Conservation (phyloP, 2,329 filamentous ascomycete genomes). For the Botryotinia convoluta region DNA sequence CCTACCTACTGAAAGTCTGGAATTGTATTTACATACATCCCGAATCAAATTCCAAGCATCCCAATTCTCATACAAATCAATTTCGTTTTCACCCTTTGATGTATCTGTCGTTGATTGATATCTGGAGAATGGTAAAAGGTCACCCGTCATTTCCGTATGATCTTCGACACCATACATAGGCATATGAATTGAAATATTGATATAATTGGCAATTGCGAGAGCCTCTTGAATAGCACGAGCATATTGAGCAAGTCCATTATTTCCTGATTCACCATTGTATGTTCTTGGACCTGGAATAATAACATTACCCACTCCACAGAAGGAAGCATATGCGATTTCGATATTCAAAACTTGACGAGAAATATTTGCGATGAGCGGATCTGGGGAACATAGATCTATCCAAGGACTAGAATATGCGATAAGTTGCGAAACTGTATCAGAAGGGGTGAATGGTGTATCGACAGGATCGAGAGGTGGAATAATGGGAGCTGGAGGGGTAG, state of each 20-base stretch:
- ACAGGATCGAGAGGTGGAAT: conserved; percentile 71
- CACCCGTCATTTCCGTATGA: conserved; percentile 40
- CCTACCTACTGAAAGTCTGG: conserved; percentile 81
- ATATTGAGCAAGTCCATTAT: conserved; percentile 66
- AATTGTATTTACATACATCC: conserved; percentile 79
- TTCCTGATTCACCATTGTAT: conserved; percentile 51
- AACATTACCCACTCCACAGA: conserved; percentile 84
- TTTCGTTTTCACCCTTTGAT: conserved; percentile 43
- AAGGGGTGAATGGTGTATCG: conserved; percentile 72
- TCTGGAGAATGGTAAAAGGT: conserved; percentile 36
- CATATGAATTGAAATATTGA: conserved; percentile 77
- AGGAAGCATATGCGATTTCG: conserved; percentile 91
- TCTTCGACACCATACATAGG: conserved; percentile 76
- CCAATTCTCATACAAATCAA: conserved; percentile 79
- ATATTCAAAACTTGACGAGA: conserved; percentile 87
- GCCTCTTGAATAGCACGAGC: conserved; percentile 81
- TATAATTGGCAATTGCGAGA: conserved; percentile 68
- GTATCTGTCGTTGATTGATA: conserved; percentile 39
- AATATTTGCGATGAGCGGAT: conserved; percentile 79
- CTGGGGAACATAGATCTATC: conserved; percentile 83
- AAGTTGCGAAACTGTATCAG: conserved; percentile 66
- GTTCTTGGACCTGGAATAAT: conserved; percentile 75
- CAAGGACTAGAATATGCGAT: conserved; percentile 82
- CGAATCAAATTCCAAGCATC: conserved; percentile 91
- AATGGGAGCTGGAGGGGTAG: conserved; percentile 53